Evolutionary conservation across 371 early-diverging fungal genomes (phyloP).

Genomic region (Mortierella sp.): DNA sequence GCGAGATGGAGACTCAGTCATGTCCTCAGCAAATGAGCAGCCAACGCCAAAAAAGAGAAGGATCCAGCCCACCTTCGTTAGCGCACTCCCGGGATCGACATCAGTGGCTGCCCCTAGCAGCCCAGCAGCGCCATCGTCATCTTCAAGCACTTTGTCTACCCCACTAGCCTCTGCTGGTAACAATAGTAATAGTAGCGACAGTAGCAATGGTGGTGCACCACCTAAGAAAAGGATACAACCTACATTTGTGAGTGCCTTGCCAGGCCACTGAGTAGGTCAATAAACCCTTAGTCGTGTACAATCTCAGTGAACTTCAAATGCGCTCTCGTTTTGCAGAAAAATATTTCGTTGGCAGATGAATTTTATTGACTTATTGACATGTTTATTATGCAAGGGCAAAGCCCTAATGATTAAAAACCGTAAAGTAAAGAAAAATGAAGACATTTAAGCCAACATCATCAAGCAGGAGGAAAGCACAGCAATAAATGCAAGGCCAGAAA

Average conservation of each 20-base stretch:
- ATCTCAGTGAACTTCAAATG: neutral
- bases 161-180: neutral
- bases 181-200: neutral
- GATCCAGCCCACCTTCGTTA: constrained; percentile 43
- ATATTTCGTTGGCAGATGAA: no score
- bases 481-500: constrained; percentile 20
- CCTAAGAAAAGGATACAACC: constrained; percentile 52
- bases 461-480: constrained; percentile 26
- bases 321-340: neutral
- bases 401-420: no score
- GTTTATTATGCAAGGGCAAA: neutral
- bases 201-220: constrained; percentile 1
- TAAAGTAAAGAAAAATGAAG: no score
- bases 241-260: constrained; percentile 51
- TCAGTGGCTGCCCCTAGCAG: neutral
- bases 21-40: constrained; percentile 26
- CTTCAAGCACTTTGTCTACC: neutral
- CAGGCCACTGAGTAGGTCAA: constrained; percentile 22
- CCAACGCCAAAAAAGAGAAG: constrained; percentile 47
- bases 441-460: constrained; percentile 39
- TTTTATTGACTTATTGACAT: no score
- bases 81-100: constrained; percentile 33
- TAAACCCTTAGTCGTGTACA: neutral
- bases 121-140: neutral
- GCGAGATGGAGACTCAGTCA: constrained; percentile 45